Evolutionary conservation across 129 eudicot genomes (phyloP).

Genomic region (Solidago caesia): DNA sequence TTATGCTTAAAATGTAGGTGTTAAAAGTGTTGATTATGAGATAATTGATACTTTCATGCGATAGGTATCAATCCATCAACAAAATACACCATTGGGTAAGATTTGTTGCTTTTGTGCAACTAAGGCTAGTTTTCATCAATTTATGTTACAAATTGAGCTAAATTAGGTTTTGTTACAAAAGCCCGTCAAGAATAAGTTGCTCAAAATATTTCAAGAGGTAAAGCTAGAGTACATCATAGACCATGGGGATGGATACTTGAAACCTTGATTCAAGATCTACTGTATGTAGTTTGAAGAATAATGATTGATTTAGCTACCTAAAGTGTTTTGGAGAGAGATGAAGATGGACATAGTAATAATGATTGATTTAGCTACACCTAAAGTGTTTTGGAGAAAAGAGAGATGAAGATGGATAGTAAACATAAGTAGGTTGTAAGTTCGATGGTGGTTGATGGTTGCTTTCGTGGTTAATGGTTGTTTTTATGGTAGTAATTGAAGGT

Average conservation of each 20-base stretch:
- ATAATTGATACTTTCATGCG: neutral
- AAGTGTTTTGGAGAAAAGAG: no score
- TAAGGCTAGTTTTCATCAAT: constrained; percentile 4
- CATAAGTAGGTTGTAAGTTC: neutral
- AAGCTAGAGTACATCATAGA: neutral
- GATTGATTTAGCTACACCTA: no score
- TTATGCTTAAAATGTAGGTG: constrained; percentile 12
- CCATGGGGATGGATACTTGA: neutral
- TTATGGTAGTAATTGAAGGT: neutral
- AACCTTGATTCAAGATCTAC: neutral
- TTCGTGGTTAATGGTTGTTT: neutral
- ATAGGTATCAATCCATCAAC: neutral
- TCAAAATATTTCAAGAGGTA: no score
- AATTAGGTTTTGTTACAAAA: no score
- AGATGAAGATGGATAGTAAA: neutral
- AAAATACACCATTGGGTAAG: constrained; percentile 4
- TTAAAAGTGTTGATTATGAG: neutral
- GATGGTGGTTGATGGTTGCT: neutral
- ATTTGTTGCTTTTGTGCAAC: constrained; percentile 8
- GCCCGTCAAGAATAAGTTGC: no score
- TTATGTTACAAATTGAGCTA: neutral
- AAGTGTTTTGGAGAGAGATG: neutral
- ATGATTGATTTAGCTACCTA: neutral
- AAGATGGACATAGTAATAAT: no score
- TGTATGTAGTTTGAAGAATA: neutral